Evolutionary conservation across 1,284 basidiomycete species (phyloP).

Genomic region (Boletus holoroseus): DNA sequence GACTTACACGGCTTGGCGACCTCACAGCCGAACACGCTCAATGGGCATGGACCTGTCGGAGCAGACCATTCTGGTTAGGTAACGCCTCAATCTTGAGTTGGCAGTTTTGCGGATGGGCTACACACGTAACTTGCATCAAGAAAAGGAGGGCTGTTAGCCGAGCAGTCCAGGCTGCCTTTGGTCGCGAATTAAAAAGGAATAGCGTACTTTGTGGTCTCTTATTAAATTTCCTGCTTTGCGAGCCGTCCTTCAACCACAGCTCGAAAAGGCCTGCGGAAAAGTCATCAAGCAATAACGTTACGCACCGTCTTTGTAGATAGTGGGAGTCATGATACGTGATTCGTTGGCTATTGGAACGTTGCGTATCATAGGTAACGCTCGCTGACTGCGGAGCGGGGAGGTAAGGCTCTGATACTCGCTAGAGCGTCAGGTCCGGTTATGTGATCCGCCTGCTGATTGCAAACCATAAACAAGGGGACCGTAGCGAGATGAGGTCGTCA

Average conservation of each 20-base stretch:
- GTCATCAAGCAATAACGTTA: not conserved
- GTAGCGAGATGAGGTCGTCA: not conserved
- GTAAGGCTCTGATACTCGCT: not conserved
- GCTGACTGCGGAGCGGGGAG: too few relatives aligned
- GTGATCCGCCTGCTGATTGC: not conserved
- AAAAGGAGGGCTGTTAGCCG: not conserved
- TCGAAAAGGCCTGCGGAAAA: not conserved
- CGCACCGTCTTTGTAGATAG: not conserved
- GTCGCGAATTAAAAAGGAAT: not conserved
- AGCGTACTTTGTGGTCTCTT: not conserved
- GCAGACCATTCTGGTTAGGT: not conserved
- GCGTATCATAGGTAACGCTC: not conserved
- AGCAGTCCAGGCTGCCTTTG: not conserved
- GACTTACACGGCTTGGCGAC: not conserved
- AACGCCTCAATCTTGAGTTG: not conserved
- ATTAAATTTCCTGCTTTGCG: not conserved
- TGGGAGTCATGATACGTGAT: not conserved
- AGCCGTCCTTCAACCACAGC: too few relatives aligned
- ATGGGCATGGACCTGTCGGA: not conserved
- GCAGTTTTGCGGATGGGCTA: not conserved
- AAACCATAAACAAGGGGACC: rapidly evolving
- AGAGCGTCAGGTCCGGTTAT: not conserved
- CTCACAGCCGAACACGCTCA: not conserved
- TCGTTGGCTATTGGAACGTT: not conserved
- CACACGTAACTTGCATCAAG: not conserved